phyloP scores from a whole-genome alignment of 164 flowering plant genomes.

The Malania oleifera region DNA sequence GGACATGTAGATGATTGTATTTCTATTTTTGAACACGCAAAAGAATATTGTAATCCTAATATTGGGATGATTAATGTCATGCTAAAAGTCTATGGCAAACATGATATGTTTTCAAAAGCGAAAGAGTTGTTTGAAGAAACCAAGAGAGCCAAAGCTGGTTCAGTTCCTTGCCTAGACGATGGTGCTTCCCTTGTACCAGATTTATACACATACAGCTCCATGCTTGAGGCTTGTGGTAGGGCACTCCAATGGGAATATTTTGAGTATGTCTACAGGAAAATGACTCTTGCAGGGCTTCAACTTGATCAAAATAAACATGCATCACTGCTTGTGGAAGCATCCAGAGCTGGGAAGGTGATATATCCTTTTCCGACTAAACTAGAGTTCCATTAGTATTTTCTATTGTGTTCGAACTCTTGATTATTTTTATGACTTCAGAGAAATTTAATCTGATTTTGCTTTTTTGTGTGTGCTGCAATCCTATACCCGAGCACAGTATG shows the following conservation, averaged over 20 bases:
- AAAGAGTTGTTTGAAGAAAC: constrained; percentile 71
- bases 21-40: constrained; percentile 62
- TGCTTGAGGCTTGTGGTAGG: constrained; percentile 79
- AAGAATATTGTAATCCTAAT: constrained; percentile 49
- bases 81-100: constrained; percentile 72
- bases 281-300: constrained; percentile 65
- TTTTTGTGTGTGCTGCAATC: too few species aligned
- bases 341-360: constrained; percentile 89
- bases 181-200: constrained; percentile 38
- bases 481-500: too few species aligned
- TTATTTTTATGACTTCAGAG: too few species aligned
- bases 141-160: constrained; percentile 19
- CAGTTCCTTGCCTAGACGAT: constrained; percentile 1
- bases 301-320: constrained; percentile 68
- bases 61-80: constrained; percentile 82
- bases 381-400: too few species aligned
- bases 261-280: constrained; percentile 83
- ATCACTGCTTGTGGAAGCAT: constrained; percentile 64
- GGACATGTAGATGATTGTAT: constrained; percentile 69
- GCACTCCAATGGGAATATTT: constrained; percentile 96
- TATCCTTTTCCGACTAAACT: neutral
- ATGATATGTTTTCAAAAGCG: constrained; percentile 79
- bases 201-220: constrained; percentile 51
- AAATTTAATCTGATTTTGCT: too few species aligned
- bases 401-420: too few species aligned